Conservation (phyloP, 179 eudicot genomes). For the Sideroxylon spinosum region DNA sequence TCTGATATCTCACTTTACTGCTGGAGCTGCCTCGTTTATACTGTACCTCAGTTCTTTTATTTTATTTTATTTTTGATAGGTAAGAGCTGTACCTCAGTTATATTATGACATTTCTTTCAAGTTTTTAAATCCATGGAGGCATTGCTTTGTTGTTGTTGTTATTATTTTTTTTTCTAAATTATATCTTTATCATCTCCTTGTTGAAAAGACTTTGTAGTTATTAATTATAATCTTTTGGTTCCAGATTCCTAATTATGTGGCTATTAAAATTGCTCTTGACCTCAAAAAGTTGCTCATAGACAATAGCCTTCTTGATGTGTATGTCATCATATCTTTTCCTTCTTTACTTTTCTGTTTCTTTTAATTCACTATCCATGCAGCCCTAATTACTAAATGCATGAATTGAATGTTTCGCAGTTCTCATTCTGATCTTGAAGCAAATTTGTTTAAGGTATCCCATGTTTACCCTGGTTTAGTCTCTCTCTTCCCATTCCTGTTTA, state of each 20-base stretch:
- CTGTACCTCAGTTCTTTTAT: neutral
- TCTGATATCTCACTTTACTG: neutral
- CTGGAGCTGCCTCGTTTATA: neutral
- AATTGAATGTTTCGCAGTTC: conserved; percentile 51
- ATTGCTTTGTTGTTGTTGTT: neutral
- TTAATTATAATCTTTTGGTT: conserved; percentile 7
- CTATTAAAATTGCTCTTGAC: conserved; percentile 92
- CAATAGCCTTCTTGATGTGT: conserved; percentile 98
- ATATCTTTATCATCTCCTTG: neutral
- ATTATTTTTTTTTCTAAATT: neutral
- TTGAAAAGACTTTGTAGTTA: neutral
- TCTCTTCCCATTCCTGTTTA: neutral
- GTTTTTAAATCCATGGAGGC: neutral
- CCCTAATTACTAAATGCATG: neutral
- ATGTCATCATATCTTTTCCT: conserved; percentile 21
- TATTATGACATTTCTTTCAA: neutral
- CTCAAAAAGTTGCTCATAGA: conserved; percentile 91
- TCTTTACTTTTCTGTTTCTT: conserved; percentile 5
- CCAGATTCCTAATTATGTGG: conserved; percentile 97
- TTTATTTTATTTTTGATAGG: too few relatives aligned
- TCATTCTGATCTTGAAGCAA: conserved; percentile 88
- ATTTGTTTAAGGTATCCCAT: conserved; percentile 72
- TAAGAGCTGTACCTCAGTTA: neutral
- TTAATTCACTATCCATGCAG: neutral
- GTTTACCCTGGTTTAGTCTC: too few relatives aligned